Evolutionary conservation across 345 rosid genomes (phyloP), one percentile per base, ranked within the genome.

Genomic region (Euphorbia peplus): DNA sequence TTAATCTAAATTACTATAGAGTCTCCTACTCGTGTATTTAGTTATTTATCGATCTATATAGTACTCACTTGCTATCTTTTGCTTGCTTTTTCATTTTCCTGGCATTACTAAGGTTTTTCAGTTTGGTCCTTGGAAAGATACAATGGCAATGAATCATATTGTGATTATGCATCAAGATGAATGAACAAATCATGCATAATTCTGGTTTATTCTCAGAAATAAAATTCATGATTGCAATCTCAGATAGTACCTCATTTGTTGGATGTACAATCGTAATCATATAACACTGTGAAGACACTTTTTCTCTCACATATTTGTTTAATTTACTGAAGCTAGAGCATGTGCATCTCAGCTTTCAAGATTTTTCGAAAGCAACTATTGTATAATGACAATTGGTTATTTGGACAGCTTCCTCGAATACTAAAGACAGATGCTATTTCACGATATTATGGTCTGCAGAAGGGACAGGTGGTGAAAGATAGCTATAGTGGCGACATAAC

Each of bases 381-480:
- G 9, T 52, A 30, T 29, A 9, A 9, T 35, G 4, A 25, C 29
- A 44, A 39, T 21, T 55, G 70, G 10, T 39, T 76, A 81, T 46
- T 64, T 10, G 8, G 22, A 46, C n/a, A 64, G 86, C 78, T 82
- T 47, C 86, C 83, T 15, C 79, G 59, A 47, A 55, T 82, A 67
- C 50, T 77, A 24, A 68, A 24, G 73, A 69, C 56, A 41, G 86
- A 82, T 75, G 78, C 81, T 7, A 69, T 79, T 46, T 81, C 79
- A 0, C 67, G 68, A 32, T 74, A 82, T 69, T 79, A 79, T 74
- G 86, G 83, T 22, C 74, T 82, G 5, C 61, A 71, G 75, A 79
- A 74, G 63, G 83, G 85, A 25, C 81, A 82, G 56, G 80, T 82
- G 44, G 74, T 82, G 65, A 77, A 79, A 41, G 63, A 79, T 22